phyloP scores from a whole-genome alignment of 1,284 basidiomycete species.

The Apiotrichum sp. region DNA sequence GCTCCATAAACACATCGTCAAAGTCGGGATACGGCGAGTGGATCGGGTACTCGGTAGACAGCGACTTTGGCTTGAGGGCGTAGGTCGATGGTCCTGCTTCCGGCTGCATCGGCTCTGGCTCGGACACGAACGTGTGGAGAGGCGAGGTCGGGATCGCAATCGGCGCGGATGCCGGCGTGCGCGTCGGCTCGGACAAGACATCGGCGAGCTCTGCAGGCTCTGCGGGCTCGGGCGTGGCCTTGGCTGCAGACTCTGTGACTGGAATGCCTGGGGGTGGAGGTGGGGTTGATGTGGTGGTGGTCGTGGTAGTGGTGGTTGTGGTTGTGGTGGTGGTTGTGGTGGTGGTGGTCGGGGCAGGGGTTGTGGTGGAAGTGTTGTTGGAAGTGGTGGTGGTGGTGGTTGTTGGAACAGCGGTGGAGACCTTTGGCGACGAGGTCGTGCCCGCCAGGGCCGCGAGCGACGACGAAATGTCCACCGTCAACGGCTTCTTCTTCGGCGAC shows the following conservation, averaged over 20 bases:
- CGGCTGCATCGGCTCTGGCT: slow-evolving; percentile 21
- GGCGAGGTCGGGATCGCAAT: neutral
- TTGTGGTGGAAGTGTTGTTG: slow-evolving; percentile 33
- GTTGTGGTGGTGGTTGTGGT: neutral
- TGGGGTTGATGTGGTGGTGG: neutral
- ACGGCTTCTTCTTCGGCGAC: slow-evolving; percentile 38
- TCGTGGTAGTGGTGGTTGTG: slow-evolving; percentile 43
- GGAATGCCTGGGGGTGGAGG: slow-evolving; percentile 15
- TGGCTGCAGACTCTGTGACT: neutral
- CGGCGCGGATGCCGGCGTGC: no score
- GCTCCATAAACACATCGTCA: slow-evolving; percentile 52
- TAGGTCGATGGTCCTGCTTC: slow-evolving; percentile 39
- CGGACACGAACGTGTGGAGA: neutral
- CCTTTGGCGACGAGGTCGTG: slow-evolving; percentile 26
- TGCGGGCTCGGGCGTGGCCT: neutral
- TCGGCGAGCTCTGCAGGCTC: slow-evolving; percentile 4
- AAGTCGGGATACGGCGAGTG: slow-evolving; percentile 83
- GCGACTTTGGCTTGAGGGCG: slow-evolving; percentile 15
- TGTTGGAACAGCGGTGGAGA: neutral
- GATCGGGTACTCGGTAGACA: slow-evolving; percentile 40
- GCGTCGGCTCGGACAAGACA: no score
- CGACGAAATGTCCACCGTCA: slow-evolving; percentile 4
- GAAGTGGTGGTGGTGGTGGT: neutral
- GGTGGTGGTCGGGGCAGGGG: slow-evolving; percentile 45
- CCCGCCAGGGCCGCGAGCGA: neutral